These are phyloP conservation scores for Linderina pennispora DNA, from an alignment of 192 early-diverging fungal genomes.

Conservation along the genomic window DNA sequence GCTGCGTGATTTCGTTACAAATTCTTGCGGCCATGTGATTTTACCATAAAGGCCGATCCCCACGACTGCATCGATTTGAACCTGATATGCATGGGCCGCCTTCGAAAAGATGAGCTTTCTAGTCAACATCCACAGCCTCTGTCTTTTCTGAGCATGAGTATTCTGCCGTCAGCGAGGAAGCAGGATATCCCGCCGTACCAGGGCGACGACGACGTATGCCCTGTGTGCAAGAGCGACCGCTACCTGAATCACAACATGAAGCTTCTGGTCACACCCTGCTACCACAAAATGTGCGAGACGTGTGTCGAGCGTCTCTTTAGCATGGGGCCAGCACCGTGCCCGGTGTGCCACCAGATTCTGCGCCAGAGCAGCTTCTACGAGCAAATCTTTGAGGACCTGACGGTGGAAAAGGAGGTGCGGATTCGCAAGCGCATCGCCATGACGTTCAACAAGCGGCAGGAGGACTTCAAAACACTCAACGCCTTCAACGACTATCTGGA, in stretches of 20 bases:
- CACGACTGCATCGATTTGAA: too few species aligned
- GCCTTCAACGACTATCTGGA: slow-evolving; percentile 91
- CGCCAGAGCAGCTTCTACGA: slow-evolving; percentile 78
- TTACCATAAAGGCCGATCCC: too few species aligned
- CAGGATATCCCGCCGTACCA: slow-evolving; percentile 33
- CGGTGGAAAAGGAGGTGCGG: slow-evolving; percentile 90
- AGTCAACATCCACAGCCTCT: too few species aligned
- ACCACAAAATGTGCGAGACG: slow-evolving; percentile 94
- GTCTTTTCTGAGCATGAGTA: slow-evolving; percentile 30
- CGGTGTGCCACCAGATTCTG: slow-evolving; percentile 75
- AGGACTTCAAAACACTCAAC: slow-evolving; percentile 72
- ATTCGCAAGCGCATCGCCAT: slow-evolving; percentile 68
- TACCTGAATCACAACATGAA: slow-evolving; percentile 84
- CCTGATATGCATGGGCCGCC: too few species aligned
- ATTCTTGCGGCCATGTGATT: too few species aligned
- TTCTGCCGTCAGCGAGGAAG: slow-evolving; percentile 22
- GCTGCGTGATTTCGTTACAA: too few species aligned
- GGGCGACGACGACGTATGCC: slow-evolving; percentile 48
- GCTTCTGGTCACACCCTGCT: slow-evolving; percentile 89
- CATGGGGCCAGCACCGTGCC: slow-evolving; percentile 85
- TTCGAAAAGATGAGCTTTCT: too few species aligned
- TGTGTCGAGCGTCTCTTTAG: slow-evolving; percentile 84
- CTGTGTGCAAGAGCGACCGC: slow-evolving; percentile 77
- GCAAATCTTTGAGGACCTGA: slow-evolving; percentile 91
- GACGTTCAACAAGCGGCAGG: slow-evolving; percentile 84